Base-by-base conservation (phyloP, 805 yeast species). In the Wickerhamiella sorbophila region DNA sequence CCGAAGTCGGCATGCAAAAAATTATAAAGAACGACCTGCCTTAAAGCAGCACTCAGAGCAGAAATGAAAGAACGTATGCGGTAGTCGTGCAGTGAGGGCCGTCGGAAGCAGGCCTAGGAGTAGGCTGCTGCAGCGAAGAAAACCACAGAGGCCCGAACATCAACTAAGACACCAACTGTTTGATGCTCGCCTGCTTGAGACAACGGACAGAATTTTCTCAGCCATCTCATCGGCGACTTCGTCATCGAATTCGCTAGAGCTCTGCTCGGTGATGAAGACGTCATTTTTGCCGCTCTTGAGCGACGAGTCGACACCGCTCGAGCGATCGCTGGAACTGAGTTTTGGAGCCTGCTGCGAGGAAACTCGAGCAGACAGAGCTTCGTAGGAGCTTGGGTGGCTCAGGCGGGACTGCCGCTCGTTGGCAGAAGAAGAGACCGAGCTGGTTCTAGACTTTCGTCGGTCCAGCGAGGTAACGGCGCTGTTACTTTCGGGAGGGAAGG, bases 151-250 rank as follows among this genome's bases (percentile, higher is more conserved):
- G n/a, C n/a, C n/a, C n/a, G n/a, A n/a, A n/a, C n/a, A 12, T 24
- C 29, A 24, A 24, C 29, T 24, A 12, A 24, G 29, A 24, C 29
- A 24, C 29, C 29, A 24, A 12, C 12, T 24, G 29, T 24, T 24
- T 24, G 29, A 24, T 8, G 12, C 29, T 12, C 12, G 29, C 10
- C 29, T 6, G 29, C 10, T 8, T 8, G 29, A 8, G 29, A 24
- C 29, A 24, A 24, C 29, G 12, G 29, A 24, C 36, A 59, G 47
- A 40, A 59, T 59, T 26, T 53, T 44, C 50, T 52, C 53, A 19
- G 63, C 63, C 56, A 59, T 59, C 36, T 52, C 57, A 41, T 59
- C 63, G 33, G 61, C 61, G 5, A 35, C 45, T 19, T 46, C 51
- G 31, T 50, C 58, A 26, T 37, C 46, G 26, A 31, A 36, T 16